A percentile compares a stretch with the other conserved stretches of the same genome.
Evolutionary conservation across 164 flowering plant species (phyloP).

Genomic region (Warburgia ugandensis): DNA sequence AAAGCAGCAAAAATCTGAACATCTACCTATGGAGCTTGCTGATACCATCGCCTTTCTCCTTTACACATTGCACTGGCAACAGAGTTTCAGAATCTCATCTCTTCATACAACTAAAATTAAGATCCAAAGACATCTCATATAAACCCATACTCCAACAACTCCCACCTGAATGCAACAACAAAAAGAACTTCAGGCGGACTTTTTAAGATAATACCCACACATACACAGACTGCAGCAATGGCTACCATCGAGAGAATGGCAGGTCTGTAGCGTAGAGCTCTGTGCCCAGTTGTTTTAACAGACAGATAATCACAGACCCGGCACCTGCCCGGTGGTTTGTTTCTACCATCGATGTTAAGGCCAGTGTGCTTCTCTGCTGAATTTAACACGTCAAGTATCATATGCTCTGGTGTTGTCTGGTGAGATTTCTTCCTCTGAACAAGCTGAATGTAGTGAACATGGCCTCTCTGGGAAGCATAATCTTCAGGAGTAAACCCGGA

Average conservation of each 20-base stretch:
- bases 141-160: conserved; percentile 23
- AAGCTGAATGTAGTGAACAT: conserved; percentile 45
- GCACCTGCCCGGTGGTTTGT: background rate
- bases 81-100: background rate
- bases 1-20: no score
- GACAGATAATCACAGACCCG: background rate
- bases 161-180: conserved; percentile 68
- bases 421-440: conserved; percentile 49
- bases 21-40: no score
- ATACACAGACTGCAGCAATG: conserved; percentile 12
- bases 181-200: conserved; percentile 26
- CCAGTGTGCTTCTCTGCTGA: background rate
- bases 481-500: conserved; percentile 65
- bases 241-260: conserved; percentile 37
- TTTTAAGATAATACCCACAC: conserved; percentile 10
- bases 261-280: conserved; percentile 43
- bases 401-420: conserved; percentile 29
- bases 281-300: background rate
- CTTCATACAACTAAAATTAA: background rate
- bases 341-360: background rate
- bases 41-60: no score
- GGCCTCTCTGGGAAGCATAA: conserved; percentile 57
- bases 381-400: conserved; percentile 48
- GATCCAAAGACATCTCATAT: background rate
- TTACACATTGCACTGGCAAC: background rate